A percentile compares a stretch with the other conserved stretches of the same genome.
phyloP scores from a whole-genome alignment of 139 green algal species.

The Dunaliella primolecta region DNA sequence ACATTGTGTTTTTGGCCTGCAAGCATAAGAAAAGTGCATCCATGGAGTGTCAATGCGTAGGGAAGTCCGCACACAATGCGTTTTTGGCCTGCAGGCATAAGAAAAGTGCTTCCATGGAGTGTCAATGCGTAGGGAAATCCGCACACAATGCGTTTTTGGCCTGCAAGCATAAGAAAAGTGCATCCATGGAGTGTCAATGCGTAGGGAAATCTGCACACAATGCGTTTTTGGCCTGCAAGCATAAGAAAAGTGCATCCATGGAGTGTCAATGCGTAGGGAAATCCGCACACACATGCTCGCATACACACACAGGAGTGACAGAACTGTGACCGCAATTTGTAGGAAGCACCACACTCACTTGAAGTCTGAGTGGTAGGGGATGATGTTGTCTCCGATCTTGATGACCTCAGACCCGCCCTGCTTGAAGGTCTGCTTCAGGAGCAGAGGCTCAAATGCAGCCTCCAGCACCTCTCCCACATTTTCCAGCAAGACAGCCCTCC shows the following conservation, averaged over 20 bases:
- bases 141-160: neutral
- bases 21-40: neutral
- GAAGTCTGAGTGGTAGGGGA: slow-evolving; percentile 85
- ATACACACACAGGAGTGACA: too few species aligned
- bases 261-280: too few species aligned
- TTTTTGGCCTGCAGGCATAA: too few species aligned
- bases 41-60: neutral
- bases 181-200: neutral
- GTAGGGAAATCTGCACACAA: too few species aligned
- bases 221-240: too few species aligned
- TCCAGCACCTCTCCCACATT: slow-evolving; percentile 73
- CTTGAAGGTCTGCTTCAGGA: slow-evolving; percentile 79
- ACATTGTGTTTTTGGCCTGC: neutral
- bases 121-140: too few species aligned
- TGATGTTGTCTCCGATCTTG: slow-evolving; percentile 83
- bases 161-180: neutral
- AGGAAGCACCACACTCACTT: too few species aligned
- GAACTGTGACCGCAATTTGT: too few species aligned
- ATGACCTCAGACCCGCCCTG: slow-evolving; percentile 76
- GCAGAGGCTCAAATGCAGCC: slow-evolving; percentile 70
- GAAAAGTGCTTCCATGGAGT: too few species aligned
- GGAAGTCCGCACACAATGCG: too few species aligned
- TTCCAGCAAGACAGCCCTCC: slow-evolving; percentile 64
- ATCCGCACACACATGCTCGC: too few species aligned
- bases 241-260: too few species aligned